phyloP scores from a whole-genome alignment of 257 asterid genomes.

The Fraxinus quadrangulata region DNA sequence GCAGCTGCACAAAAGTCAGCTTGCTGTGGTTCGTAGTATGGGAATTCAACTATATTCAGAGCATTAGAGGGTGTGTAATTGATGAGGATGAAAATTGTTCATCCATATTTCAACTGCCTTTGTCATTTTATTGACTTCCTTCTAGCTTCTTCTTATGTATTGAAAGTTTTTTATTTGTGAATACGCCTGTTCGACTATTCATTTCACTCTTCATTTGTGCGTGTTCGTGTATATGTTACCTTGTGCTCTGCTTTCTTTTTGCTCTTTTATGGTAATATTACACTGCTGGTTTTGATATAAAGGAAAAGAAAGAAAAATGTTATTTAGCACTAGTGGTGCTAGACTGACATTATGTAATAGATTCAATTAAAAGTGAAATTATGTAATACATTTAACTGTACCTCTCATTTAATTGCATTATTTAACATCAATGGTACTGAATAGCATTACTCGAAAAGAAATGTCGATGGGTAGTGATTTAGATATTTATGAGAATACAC shows the following conservation, averaged over 20 bases:
- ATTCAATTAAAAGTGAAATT: too few species aligned
- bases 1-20: slow-evolving; percentile 39
- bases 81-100: background rate
- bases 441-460: too few species aligned
- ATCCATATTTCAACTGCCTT: background rate
- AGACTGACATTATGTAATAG: too few species aligned
- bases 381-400: too few species aligned
- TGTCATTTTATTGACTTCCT: background rate
- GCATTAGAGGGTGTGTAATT: background rate
- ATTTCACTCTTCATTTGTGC: background rate
- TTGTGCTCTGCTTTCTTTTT: background rate
- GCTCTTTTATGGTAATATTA: background rate
- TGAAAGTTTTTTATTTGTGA: background rate
- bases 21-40: slow-evolving; percentile 40
- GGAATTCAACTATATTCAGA: background rate
- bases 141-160: background rate
- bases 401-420: too few species aligned
- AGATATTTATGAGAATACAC: too few species aligned
- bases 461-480: too few species aligned
- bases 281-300: background rate
- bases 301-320: background rate
- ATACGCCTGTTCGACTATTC: background rate
- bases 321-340: too few species aligned
- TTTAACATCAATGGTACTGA: too few species aligned
- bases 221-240: background rate